phyloP scores from a whole-genome alignment of 2,329 filamentous ascomycete genomes.

The Aureobasidium lini region DNA sequence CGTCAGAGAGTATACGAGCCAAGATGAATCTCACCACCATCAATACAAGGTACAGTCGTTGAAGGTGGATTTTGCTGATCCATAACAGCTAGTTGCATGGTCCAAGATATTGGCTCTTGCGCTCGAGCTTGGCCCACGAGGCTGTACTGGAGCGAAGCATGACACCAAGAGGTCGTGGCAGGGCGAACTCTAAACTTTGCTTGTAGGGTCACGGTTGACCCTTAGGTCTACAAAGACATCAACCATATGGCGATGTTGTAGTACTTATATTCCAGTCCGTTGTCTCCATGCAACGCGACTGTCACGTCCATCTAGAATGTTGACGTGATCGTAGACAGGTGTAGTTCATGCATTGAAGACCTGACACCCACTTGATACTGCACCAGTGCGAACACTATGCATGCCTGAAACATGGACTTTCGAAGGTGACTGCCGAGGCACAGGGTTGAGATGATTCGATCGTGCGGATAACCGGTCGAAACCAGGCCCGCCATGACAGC shows the following conservation, averaged over 20 bases:
- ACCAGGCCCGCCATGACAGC: background rate
- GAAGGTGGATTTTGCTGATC: background rate
- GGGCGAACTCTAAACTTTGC: background rate
- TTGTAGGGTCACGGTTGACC: background rate
- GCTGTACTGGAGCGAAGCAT: background rate
- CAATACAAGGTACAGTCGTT: background rate
- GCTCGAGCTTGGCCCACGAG: background rate
- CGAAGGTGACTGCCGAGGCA: background rate
- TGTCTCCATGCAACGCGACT: background rate
- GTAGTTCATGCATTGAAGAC: background rate
- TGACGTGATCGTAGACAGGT: background rate
- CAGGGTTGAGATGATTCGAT: background rate
- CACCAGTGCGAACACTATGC: background rate
- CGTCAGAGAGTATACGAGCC: background rate
- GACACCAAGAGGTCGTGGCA: background rate
- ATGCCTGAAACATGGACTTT: background rate
- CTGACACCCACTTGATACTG: background rate
- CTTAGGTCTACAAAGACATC: background rate
- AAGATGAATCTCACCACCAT: background rate
- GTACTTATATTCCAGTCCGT: background rate
- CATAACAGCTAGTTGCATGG: conserved; percentile 4
- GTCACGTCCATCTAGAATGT: background rate
- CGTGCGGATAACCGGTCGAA: too few relatives aligned
- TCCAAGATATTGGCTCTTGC: conserved; percentile 4
- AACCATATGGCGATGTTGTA: background rate